Conservation (phyloP, 2,329 filamentous ascomycete species). For the Penicillium sp. region DNA sequence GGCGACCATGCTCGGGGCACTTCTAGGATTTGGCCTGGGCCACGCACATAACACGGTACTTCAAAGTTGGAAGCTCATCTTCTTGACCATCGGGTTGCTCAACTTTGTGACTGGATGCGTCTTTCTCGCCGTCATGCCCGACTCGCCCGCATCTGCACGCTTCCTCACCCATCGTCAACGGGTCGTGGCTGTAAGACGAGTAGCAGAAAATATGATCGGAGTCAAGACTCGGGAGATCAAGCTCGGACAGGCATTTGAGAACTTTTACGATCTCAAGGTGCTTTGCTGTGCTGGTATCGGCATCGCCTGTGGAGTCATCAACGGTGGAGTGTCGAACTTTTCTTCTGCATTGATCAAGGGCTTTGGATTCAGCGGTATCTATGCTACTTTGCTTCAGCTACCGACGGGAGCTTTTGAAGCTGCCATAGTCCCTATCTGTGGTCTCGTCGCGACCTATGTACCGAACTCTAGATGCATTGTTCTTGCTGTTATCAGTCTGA, state of each 20-base stretch:
- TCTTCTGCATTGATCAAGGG: conserved; percentile 47
- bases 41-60: conserved; percentile 29
- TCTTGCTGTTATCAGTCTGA: conserved; percentile 28
- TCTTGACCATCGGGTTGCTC: conserved; percentile 41
- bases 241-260: conserved; percentile 39
- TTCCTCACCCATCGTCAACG: conserved; percentile 41
- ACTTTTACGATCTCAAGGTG: conserved; percentile 38
- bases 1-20: conserved; percentile 38
- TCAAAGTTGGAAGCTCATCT: conserved; percentile 42
- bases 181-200: conserved; percentile 41
- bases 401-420: conserved; percentile 37
- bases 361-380: conserved; percentile 35
- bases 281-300: conserved; percentile 43
- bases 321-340: conserved; percentile 52
- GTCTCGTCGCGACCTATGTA: conserved; percentile 44
- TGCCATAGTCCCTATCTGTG: conserved; percentile 33
- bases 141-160: conserved; percentile 38
- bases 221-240: conserved; percentile 39
- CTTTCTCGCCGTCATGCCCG: conserved; percentile 37
- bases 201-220: conserved; percentile 44
- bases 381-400: conserved; percentile 35
- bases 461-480: conserved; percentile 41
- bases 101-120: conserved; percentile 46
- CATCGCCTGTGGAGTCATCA: conserved; percentile 48
- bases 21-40: conserved; percentile 36